These are phyloP conservation scores for Colletotrichum sp. DNA, from an alignment of 2,329 filamentous ascomycete genomes.

Conservation along the genomic window DNA sequence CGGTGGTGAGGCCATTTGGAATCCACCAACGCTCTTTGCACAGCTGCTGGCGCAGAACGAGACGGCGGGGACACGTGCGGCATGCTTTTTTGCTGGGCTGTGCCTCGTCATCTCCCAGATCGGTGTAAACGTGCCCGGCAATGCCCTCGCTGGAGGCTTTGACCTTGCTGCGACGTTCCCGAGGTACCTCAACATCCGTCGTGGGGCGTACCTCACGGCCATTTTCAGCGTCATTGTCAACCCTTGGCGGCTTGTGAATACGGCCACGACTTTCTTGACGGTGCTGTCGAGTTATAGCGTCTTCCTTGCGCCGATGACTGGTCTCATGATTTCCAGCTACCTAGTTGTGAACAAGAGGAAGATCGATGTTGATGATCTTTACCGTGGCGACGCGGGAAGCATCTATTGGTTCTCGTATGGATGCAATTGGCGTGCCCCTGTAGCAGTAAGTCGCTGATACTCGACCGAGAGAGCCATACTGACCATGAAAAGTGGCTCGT, in stretches of 20 bases:
- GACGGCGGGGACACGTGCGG: constrained; percentile 37
- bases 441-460: constrained; percentile 35
- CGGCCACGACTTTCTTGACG: constrained; percentile 38
- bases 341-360: constrained; percentile 35
- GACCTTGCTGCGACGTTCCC: constrained; percentile 43
- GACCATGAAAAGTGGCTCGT: constrained; percentile 37
- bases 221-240: constrained; percentile 39
- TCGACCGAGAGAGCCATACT: not conserved
- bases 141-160: constrained; percentile 41
- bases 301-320: constrained; percentile 43
- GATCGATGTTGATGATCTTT: constrained; percentile 40
- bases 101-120: constrained; percentile 40
- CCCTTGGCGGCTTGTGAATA: constrained; percentile 42
- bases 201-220: constrained; percentile 40
- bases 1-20: constrained; percentile 40
- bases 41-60: constrained; percentile 32
- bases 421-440: constrained; percentile 43
- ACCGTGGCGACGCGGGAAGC: constrained; percentile 30
- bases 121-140: constrained; percentile 40
- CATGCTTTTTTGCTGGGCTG: constrained; percentile 41
- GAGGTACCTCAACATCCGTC: constrained; percentile 40
- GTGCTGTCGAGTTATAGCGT: constrained; percentile 41
- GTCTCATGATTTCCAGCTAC: constrained; percentile 42
- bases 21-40: constrained; percentile 38
- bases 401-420: constrained; percentile 47